Conservation (phyloP, 345 rosid genomes). For the Heritiera fomes region DNA sequence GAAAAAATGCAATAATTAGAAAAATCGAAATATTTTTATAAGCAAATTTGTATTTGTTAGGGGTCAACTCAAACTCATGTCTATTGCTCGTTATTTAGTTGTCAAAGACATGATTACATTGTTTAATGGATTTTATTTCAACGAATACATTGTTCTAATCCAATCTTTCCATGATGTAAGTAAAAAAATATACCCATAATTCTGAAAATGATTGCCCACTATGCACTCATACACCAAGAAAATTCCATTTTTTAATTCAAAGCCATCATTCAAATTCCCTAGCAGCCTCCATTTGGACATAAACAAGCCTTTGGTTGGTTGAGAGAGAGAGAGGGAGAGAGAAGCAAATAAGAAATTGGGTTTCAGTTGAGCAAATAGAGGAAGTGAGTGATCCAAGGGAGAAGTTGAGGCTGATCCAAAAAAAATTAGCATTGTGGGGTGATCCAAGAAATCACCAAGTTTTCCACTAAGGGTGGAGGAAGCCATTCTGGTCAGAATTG, state of each 20-base stretch:
- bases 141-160: neutral
- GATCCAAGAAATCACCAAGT: constrained; percentile 31
- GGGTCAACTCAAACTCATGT: neutral
- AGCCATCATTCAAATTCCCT: constrained; percentile 18
- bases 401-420: neutral
- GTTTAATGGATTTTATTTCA: too few relatives aligned
- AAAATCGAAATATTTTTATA: too few relatives aligned
- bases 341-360: neutral
- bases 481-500: neutral
- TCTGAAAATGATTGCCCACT: constrained; percentile 17
- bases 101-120: neutral
- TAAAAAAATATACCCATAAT: neutral
- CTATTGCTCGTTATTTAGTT: too few relatives aligned
- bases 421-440: neutral
- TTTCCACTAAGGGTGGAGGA: constrained; percentile 6
- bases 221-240: constrained; percentile 14
- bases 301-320: neutral
- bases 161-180: neutral
- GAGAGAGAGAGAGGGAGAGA: neutral
- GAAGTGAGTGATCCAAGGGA: constrained; percentile 8
- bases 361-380: neutral
- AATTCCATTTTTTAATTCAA: neutral
- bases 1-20: too few relatives aligned
- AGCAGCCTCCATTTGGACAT: neutral
- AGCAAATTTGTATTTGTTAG: neutral